Evolutionary conservation across 306 rosid species (phyloP).

Genomic region (Vigna angularis): DNA sequence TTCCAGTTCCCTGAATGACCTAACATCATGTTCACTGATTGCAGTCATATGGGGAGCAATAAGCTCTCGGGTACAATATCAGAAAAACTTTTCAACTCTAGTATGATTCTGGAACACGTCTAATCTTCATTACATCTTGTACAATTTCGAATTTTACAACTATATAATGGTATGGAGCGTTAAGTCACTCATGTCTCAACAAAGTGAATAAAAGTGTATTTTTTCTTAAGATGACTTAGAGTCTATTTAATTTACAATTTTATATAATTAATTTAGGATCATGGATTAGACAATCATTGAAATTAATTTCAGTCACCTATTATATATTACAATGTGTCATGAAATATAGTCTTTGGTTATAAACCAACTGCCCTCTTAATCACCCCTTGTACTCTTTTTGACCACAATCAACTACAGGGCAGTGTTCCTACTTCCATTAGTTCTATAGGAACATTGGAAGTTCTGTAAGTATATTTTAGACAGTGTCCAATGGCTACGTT

Average conservation of each 20-base stretch:
- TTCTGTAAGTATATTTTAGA: slow-evolving; percentile 67
- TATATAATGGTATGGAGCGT: not conserved
- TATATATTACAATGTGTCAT: not conserved
- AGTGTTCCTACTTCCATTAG: slow-evolving; percentile 58
- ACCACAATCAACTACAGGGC: slow-evolving; percentile 56
- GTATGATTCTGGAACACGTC: slow-evolving; percentile 60
- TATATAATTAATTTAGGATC: not conserved
- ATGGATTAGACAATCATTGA: not conserved
- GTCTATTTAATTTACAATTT: not conserved
- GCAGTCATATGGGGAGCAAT: slow-evolving; percentile 74
- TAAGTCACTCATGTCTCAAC: not conserved
- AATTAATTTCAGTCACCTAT: not conserved
- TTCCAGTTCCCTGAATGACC: slow-evolving; percentile 38
- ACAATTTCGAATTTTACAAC: not conserved
- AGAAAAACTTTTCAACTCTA: slow-evolving; percentile 52
- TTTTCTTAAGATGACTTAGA: not conserved
- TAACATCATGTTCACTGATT: slow-evolving; percentile 33
- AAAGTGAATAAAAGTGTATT: not conserved
- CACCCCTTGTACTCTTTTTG: slow-evolving; percentile 21
- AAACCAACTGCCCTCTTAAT: not conserved
- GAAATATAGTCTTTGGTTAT: not conserved
- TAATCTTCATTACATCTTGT: slow-evolving; percentile 50
- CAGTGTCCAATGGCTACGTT: slow-evolving; percentile 5
- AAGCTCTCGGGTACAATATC: slow-evolving; percentile 58
- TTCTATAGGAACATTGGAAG: slow-evolving; percentile 50